phyloP scores from a whole-genome alignment of 1,284 basidiomycete species.

The Inonotus hispidus region DNA sequence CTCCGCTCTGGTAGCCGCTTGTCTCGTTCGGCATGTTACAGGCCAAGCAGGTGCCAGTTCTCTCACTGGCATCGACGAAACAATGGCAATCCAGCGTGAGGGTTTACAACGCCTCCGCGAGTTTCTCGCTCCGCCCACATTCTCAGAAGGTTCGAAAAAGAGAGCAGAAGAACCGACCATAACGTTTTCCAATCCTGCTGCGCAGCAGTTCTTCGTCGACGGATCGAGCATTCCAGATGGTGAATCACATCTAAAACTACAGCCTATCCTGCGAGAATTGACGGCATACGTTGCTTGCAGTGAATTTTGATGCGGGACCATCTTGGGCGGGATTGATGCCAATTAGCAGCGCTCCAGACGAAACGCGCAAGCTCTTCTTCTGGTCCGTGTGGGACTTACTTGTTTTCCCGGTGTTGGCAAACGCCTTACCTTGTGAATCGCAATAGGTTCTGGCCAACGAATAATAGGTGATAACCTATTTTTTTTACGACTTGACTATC shows the following conservation, averaged over 20 bases:
- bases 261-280: not conserved
- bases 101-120: constrained; percentile 38
- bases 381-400: constrained; percentile 27
- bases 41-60: constrained; percentile 9
- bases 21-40: not conserved
- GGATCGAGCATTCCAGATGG: constrained; percentile 32
- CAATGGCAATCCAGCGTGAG: constrained; percentile 44
- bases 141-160: not conserved
- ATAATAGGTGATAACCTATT: constrained; percentile 25
- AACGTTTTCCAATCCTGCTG: constrained; percentile 30
- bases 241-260: constrained; percentile 15
- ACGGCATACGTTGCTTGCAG: constrained; percentile 21
- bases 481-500: too few relatives aligned
- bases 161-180: constrained; percentile 23
- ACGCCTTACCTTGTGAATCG: not conserved
- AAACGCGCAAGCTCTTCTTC: constrained; percentile 42
- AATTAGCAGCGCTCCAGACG: constrained; percentile 31
- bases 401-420: too few relatives aligned
- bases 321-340: constrained; percentile 38
- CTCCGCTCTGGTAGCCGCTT: not conserved
- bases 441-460: constrained; percentile 43
- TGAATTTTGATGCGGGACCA: constrained; percentile 36
- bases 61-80: constrained; percentile 34
- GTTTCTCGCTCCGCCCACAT: constrained; percentile 34
- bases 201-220: constrained; percentile 30